Base-by-base conservation (phyloP, 768 basidiomycete species). In the Mrakia blollopis region DNA sequence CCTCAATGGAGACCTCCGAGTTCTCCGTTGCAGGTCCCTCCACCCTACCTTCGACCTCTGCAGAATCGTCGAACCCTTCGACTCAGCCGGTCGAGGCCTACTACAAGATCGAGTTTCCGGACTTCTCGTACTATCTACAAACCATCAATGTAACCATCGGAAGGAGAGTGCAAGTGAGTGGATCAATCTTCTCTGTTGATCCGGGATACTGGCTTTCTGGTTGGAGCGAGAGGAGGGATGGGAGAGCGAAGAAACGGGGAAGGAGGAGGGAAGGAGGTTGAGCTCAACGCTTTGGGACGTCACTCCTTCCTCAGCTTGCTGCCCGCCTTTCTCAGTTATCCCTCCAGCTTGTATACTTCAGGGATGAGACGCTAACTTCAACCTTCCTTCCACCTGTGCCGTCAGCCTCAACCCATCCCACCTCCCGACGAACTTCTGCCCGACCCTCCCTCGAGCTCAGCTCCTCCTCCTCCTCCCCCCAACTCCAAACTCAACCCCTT, bases 81-180 rank as follows among this genome's bases (percentile, higher is more conserved):
- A 61, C 74, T 25, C 60, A 75, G 9, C 71, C 52, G 13, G 93
- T 94, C 82, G 90, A 90, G 83, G 94, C 94, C 78, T 96, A 94
- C 82, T 95, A 94, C 85, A 91, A 91, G 82, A 91, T 96, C 76
- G 92, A 93, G 83, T 97, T 97, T 83, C 92, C 92, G 44, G 89
- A 90, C 83, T 95, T 94, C 85, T 93, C 93, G 74, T 98, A 97
- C 85, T 99, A 95, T 86, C 91, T 99, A 75, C 92, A 97, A 85
- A 98, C 93, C 30, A 90, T 97, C 79, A 90, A 89, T 57, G 91
- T 97, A 80, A 93, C 93, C 76, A 95, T 99, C 83, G 97, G 97
- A 60, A 89, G 97, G 69, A 82, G 82, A 72, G 80, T 81, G 10
- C 65, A 54, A 32, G 76, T 73, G 23, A 54, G 75, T 71, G 5